A percentile compares a stretch with the other conserved stretches of the same genome.
These are phyloP conservation scores for Meyerozyma elateridarum DNA, from an alignment of 1,139 yeast species.

Conservation along the genomic window DNA sequence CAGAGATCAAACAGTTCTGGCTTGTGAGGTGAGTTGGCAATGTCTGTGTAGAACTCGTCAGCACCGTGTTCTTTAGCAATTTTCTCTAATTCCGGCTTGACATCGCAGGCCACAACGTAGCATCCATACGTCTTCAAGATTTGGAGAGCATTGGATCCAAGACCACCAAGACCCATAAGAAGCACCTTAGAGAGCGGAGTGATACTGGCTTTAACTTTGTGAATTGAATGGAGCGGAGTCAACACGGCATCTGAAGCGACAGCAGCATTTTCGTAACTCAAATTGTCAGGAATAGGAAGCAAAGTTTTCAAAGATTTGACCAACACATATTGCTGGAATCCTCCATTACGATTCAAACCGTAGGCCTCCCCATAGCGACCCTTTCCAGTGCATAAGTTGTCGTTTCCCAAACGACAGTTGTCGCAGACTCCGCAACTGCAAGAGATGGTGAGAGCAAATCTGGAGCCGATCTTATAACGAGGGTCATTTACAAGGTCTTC, in stretches of 20 bases:
- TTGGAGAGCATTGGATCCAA: constrained; percentile 48
- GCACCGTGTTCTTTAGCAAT: constrained; percentile 40
- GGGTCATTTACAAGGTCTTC: constrained; percentile 21
- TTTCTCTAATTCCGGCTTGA: constrained; percentile 25
- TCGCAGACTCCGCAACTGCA: constrained; percentile 43
- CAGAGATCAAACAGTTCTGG: constrained; percentile 35
- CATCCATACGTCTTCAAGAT: constrained; percentile 39
- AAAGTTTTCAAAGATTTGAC: constrained; percentile 32
- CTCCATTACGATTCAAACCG: constrained; percentile 47
- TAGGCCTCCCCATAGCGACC: constrained; percentile 20
- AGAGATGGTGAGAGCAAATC: constrained; percentile 34
- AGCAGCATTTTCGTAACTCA: constrained; percentile 44
- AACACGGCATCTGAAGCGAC: constrained; percentile 47
- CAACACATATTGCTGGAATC: constrained; percentile 44
- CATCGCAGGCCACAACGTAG: constrained; percentile 36
- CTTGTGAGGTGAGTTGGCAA: constrained; percentile 23
- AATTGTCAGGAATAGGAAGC: constrained; percentile 44
- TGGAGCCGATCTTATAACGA: constrained; percentile 27
- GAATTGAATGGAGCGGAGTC: constrained; percentile 49
- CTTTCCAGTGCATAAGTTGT: constrained; percentile 30
- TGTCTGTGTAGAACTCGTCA: constrained; percentile 34
- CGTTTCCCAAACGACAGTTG: constrained; percentile 39
- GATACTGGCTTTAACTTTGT: constrained; percentile 29
- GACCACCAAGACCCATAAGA: constrained; percentile 47
- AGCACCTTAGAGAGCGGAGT: constrained; percentile 37